phyloP scores from a whole-genome alignment of 2,329 filamentous ascomycete genomes.

The Xylariaceae sp. region DNA sequence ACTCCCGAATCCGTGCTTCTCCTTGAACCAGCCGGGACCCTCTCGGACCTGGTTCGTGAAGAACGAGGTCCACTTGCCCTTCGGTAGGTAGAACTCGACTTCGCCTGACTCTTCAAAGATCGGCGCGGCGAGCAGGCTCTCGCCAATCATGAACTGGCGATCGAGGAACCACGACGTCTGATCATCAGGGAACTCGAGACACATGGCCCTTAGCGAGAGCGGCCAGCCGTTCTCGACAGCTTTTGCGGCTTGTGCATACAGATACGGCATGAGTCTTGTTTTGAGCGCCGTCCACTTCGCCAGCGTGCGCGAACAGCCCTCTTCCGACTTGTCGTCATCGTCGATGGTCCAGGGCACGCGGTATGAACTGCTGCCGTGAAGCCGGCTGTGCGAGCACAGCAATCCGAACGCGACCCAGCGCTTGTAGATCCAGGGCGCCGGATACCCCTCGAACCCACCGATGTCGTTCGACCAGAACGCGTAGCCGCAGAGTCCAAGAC shows the following conservation, averaged over 20 bases:
- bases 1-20: slow-evolving; percentile 64
- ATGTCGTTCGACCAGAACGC: slow-evolving; percentile 75
- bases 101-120: slow-evolving; percentile 74
- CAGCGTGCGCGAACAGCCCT: slow-evolving; percentile 60
- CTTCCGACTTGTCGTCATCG: slow-evolving; percentile 62
- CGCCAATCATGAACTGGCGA: slow-evolving; percentile 77
- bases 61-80: slow-evolving; percentile 55
- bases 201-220: slow-evolving; percentile 68
- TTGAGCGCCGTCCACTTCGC: slow-evolving; percentile 58
- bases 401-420: slow-evolving; percentile 80
- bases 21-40: slow-evolving; percentile 64
- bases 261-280: slow-evolving; percentile 59
- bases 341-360: slow-evolving; percentile 79
- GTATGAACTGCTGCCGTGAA: slow-evolving; percentile 74
- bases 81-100: slow-evolving; percentile 70
- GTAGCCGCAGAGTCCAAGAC: slow-evolving; percentile 68
- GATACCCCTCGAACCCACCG: slow-evolving; percentile 73
- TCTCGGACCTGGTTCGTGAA: slow-evolving; percentile 57
- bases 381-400: slow-evolving; percentile 71
- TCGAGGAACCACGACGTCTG: slow-evolving; percentile 72
- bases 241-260: slow-evolving; percentile 52
- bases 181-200: slow-evolving; percentile 74
- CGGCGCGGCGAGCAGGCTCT: slow-evolving; percentile 64
- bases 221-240: slow-evolving; percentile 61
- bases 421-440: slow-evolving; percentile 74